phyloP scores from a whole-genome alignment of 768 basidiomycete species.

The Rhodotorula taiwanensis region DNA sequence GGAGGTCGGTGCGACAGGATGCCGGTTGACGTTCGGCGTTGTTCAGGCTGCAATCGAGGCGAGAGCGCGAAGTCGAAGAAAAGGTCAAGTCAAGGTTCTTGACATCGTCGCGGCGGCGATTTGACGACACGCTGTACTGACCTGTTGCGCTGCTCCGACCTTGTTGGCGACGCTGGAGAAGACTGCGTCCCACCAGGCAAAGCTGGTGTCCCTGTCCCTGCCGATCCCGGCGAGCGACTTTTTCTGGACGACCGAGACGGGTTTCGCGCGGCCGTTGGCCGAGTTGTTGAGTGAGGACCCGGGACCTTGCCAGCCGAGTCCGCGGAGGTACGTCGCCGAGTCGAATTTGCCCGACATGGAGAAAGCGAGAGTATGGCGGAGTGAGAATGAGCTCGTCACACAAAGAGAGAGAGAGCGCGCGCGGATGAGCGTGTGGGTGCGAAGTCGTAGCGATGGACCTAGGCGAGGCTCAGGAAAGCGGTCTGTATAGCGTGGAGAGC shows the following conservation, averaged over 20 bases:
- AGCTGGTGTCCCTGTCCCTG: slow-evolving; percentile 37
- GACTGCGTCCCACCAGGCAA: slow-evolving; percentile 40
- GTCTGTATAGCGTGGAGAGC: no score
- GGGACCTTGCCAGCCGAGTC: slow-evolving; percentile 36
- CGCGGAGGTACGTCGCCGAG: slow-evolving; percentile 34
- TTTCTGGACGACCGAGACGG: slow-evolving; percentile 38
- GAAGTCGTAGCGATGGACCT: no score
- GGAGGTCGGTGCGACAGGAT: slow-evolving; percentile 37
- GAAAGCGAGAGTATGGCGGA: no score
- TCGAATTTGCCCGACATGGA: slow-evolving; percentile 28
- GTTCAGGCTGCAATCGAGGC: neutral
- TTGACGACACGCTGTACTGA: neutral
- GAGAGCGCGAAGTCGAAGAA: no score
- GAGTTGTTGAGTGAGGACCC: slow-evolving; percentile 31
- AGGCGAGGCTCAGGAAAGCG: no score
- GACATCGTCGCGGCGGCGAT: neutral
- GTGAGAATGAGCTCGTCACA: no score
- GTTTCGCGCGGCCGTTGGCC: slow-evolving; percentile 29
- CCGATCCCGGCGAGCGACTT: slow-evolving; percentile 38
- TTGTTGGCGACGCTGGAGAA: slow-evolving; percentile 34
- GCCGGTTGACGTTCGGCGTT: slow-evolving; percentile 35
- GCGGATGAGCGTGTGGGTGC: no score
- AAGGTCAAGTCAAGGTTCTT: neutral
- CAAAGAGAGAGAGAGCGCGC: no score
- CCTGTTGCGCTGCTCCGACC: slow-evolving; percentile 18